A percentile compares a stretch with the other conserved stretches of the same genome.
Conservation (phyloP, 2,329 filamentous ascomycete species). For the Cladosporium sp. region DNA sequence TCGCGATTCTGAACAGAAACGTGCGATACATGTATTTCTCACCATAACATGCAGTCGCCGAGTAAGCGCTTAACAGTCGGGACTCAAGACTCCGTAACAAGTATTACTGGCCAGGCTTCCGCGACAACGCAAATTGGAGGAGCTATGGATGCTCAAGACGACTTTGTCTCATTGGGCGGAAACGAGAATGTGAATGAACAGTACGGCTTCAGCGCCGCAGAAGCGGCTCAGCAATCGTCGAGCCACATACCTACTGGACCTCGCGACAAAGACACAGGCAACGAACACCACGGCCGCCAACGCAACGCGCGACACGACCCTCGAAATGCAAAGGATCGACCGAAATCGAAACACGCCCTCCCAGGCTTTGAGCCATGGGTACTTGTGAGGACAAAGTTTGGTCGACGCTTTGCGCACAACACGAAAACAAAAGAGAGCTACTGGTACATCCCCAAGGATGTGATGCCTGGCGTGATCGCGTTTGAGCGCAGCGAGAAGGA, state of each 20-base stretch:
- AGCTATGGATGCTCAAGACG: slow-evolving; percentile 22
- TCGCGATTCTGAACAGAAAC: neutral
- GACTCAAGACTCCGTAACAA: neutral
- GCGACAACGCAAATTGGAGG: neutral
- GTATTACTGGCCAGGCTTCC: neutral
- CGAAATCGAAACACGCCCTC: slow-evolving; percentile 76
- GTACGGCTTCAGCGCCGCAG: slow-evolving; percentile 1
- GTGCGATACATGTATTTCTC: neutral
- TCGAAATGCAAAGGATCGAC: slow-evolving; percentile 64
- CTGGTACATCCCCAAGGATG: slow-evolving; percentile 89
- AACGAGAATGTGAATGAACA: slow-evolving; percentile 25
- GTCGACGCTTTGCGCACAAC: slow-evolving; percentile 88
- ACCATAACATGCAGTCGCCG: slow-evolving; percentile 2
- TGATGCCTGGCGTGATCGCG: slow-evolving; percentile 72
- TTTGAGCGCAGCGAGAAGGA: slow-evolving; percentile 74
- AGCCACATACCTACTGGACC: slow-evolving; percentile 22
- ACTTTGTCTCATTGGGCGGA: slow-evolving; percentile 33
- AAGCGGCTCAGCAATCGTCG: slow-evolving; percentile 11
- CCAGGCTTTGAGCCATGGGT: slow-evolving; percentile 85
- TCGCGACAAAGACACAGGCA: slow-evolving; percentile 6
- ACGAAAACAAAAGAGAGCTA: slow-evolving; percentile 82
- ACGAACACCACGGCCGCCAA: slow-evolving; percentile 23
- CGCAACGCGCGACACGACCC: slow-evolving; percentile 30
- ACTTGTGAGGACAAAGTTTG: slow-evolving; percentile 88
- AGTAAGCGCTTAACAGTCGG: slow-evolving; percentile 6